Conservation (phyloP, 208 protist genomes). For the Lotmaria passim region DNA sequence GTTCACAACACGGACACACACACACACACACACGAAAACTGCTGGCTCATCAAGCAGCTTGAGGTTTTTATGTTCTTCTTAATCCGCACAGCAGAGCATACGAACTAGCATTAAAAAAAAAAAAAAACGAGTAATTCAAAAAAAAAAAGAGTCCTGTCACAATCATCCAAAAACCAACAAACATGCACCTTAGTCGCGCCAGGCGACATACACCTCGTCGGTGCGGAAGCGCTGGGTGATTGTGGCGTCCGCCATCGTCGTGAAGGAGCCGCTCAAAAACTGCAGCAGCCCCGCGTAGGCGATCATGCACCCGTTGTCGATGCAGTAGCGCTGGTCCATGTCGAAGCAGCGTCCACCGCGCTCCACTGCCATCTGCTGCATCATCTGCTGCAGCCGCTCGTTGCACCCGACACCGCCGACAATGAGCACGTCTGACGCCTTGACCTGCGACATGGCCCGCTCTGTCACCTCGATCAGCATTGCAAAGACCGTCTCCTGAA, state of each 20-base stretch:
- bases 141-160: too few species aligned
- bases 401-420: constrained; percentile 99
- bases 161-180: too few species aligned
- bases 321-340: constrained; percentile 99
- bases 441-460: constrained; percentile 98
- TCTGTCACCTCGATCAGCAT: constrained; percentile 99
- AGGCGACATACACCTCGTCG: constrained; percentile 95
- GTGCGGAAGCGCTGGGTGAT: constrained; percentile 95
- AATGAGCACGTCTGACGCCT: constrained; percentile 96
- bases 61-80: too few species aligned
- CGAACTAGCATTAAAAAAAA: too few species aligned
- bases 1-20: too few species aligned
- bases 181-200: constrained; percentile 60
- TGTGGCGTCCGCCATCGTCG: constrained; percentile 66
- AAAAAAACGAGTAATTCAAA: too few species aligned
- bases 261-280: constrained; percentile 82
- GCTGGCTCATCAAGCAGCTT: too few species aligned
- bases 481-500: constrained; percentile 99
- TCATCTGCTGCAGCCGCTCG: constrained; percentile 97
- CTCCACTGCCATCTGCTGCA: constrained; percentile 92
- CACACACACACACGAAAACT: too few species aligned
- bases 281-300: constrained; percentile 96
- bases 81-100: too few species aligned
- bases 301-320: constrained; percentile 99
- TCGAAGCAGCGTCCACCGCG: constrained; percentile 89